Conservation (phyloP, 352 stramenopile genomes). For the Elongisporangium senticosum region DNA sequence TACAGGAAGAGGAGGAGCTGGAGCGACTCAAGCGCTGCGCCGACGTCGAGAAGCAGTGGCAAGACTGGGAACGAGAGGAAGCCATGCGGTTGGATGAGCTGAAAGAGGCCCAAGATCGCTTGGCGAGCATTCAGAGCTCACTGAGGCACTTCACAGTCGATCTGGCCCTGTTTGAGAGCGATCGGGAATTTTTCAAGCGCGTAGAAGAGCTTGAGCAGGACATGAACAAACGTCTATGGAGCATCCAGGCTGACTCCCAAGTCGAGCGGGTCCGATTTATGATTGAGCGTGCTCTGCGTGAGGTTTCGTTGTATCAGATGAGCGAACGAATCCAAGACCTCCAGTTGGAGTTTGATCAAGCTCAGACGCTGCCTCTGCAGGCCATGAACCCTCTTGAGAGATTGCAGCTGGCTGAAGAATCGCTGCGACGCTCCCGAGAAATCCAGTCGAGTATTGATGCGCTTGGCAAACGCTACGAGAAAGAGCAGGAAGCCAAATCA, state of each 20-base stretch:
- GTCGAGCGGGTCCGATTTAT: conserved; percentile 52
- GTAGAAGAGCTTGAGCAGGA: conserved; percentile 40
- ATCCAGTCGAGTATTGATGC: conserved; percentile 4
- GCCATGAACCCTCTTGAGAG: conserved; percentile 48
- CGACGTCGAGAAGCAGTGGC: conserved; percentile 36
- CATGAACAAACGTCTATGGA: conserved; percentile 41
- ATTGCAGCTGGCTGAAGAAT: conserved; percentile 29
- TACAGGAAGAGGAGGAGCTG: conserved; percentile 42
- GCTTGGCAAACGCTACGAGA: conserved; percentile 11
- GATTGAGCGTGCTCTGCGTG: conserved; percentile 47
- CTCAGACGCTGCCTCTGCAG: conserved; percentile 35
- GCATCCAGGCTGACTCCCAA: conserved; percentile 46
- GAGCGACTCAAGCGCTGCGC: conserved; percentile 33
- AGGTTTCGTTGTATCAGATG: conserved; percentile 57
- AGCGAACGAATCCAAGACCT: conserved; percentile 41
- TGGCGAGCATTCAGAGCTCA: conserved; percentile 15
- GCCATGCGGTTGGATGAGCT: conserved; percentile 33
- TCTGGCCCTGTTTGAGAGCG: conserved; percentile 36
- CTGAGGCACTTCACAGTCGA: conserved; percentile 35
- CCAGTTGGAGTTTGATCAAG: conserved; percentile 30
- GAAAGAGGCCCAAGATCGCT: conserved; percentile 15
- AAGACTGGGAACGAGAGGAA: conserved; percentile 43
- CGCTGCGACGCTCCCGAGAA: conserved; percentile 16
- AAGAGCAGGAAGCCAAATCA: conserved; percentile 33
- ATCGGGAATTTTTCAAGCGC: conserved; percentile 40